phyloP scores from a whole-genome alignment of 306 rosid species.

The Styphnolobium japonicum region DNA sequence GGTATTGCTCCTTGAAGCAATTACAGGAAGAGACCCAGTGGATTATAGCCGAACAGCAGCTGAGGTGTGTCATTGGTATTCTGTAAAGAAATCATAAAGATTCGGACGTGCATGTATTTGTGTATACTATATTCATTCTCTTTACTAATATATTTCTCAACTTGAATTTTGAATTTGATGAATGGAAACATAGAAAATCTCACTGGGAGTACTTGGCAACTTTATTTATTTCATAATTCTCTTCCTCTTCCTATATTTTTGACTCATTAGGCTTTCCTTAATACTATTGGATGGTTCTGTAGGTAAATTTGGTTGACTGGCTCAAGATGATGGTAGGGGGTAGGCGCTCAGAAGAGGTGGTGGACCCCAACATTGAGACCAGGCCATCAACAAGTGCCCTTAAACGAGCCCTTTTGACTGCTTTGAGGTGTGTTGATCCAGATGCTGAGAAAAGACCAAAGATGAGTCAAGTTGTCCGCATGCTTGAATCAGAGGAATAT shows the following conservation, averaged over 20 bases:
- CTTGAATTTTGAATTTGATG: neutral
- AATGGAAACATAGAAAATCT: neutral
- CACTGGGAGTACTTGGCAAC: neutral
- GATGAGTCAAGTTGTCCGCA: conserved; percentile 85
- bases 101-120: neutral
- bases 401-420: conserved; percentile 74
- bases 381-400: conserved; percentile 79
- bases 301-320: conserved; percentile 82
- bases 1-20: conserved; percentile 70
- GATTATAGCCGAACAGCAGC: conserved; percentile 66
- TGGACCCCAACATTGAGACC: conserved; percentile 73
- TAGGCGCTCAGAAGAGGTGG: conserved; percentile 79
- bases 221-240: neutral
- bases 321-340: conserved; percentile 85
- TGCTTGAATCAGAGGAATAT: conserved; percentile 87
- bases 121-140: neutral
- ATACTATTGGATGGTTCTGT: conserved; percentile 24
- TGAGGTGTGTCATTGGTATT: conserved; percentile 49
- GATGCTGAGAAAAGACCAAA: conserved; percentile 73
- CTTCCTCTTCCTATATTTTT: neutral
- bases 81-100: neutral
- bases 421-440: conserved; percentile 88
- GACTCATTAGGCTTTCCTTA: neutral
- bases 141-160: neutral
- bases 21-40: conserved; percentile 86